These are phyloP conservation scores for Blastobotrys malaysiensis DNA, from an alignment of 1,139 yeast species.

Conservation along the genomic window DNA sequence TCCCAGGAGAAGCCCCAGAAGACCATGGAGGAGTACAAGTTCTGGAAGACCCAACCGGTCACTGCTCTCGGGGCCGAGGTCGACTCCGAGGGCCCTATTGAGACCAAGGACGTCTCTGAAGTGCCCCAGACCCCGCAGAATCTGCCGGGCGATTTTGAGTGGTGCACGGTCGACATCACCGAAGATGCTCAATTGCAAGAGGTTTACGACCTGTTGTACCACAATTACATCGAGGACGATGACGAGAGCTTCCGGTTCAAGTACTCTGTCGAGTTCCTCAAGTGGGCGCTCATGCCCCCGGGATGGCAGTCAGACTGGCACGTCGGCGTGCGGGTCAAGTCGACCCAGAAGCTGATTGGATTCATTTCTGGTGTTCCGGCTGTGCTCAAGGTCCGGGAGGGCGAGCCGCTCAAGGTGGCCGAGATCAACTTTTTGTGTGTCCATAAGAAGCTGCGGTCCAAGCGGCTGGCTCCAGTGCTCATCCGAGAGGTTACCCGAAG, in stretches of 20 bases:
- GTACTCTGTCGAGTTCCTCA: conserved; percentile 74
- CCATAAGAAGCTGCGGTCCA: conserved; percentile 89
- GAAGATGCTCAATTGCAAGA: conserved; percentile 56
- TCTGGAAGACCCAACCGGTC: conserved; percentile 98
- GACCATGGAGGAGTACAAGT: conserved; percentile 85
- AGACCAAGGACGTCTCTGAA: conserved; percentile 63
- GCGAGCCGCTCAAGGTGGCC: conserved; percentile 53
- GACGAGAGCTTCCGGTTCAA: conserved; percentile 91
- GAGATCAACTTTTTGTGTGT: conserved; percentile 93
- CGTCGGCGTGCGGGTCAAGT: conserved; percentile 84
- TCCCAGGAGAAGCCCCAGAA: conserved; percentile 14
- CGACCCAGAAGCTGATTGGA: conserved; percentile 73
- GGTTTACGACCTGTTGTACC: conserved; percentile 73
- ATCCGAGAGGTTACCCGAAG: conserved; percentile 93
- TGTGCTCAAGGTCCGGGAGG: conserved; percentile 55
- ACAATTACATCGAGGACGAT: conserved; percentile 89
- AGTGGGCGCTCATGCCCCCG: conserved; percentile 94
- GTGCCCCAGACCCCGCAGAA: conserved; percentile 67
- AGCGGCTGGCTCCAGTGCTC: conserved; percentile 88
- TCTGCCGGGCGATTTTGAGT: conserved; percentile 73
- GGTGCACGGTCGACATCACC: conserved; percentile 75
- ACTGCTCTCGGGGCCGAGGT: conserved; percentile 63
- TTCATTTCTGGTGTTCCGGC: conserved; percentile 91
- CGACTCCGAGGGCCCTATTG: conserved; percentile 79
- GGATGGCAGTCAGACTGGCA: conserved; percentile 91